Percentiles rank a stretch among this genome's conserved stretches.
Evolutionary conservation across 1,139 yeast genomes (phyloP).

Genomic region (Nakaseomyces delphensis): DNA sequence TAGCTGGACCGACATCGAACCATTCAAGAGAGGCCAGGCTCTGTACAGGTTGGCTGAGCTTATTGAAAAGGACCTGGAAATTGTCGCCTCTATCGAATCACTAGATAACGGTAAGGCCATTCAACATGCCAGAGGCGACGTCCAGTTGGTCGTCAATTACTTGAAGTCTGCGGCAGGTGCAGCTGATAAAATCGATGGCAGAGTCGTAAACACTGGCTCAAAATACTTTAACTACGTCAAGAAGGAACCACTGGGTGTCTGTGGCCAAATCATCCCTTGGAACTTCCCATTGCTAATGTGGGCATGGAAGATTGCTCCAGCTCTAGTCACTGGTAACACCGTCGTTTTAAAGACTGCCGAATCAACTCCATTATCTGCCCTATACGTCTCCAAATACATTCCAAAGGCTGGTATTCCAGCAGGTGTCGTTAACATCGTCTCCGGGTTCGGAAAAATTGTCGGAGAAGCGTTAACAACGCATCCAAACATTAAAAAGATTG

Average conservation of each 20-base stretch:
- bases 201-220: slow-evolving; percentile 47
- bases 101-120: slow-evolving; percentile 68
- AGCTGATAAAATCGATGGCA: slow-evolving; percentile 62
- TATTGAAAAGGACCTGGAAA: slow-evolving; percentile 46
- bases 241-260: slow-evolving; percentile 51
- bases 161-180: slow-evolving; percentile 62
- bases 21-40: slow-evolving; percentile 42
- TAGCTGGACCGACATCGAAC: slow-evolving; percentile 35
- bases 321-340: slow-evolving; percentile 53
- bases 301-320: slow-evolving; percentile 57
- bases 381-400: slow-evolving; percentile 42
- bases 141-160: slow-evolving; percentile 46
- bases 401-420: slow-evolving; percentile 50
- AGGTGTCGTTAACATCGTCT: slow-evolving; percentile 49
- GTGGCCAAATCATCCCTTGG: slow-evolving; percentile 62
- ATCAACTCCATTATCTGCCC: slow-evolving; percentile 53
- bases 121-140: slow-evolving; percentile 43
- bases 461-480: slow-evolving; percentile 50
- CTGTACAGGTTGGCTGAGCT: slow-evolving; percentile 50
- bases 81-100: slow-evolving; percentile 55
- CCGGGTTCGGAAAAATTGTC: slow-evolving; percentile 51
- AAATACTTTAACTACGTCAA: slow-evolving; percentile 42
- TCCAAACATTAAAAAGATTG: slow-evolving; percentile 46
- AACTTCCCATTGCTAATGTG: slow-evolving; percentile 56
- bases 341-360: slow-evolving; percentile 53